Evolutionary conservation across 2,329 filamentous ascomycete genomes (phyloP), one percentile per base, ranked within the genome.

Genomic region (Xylaria sp.): DNA sequence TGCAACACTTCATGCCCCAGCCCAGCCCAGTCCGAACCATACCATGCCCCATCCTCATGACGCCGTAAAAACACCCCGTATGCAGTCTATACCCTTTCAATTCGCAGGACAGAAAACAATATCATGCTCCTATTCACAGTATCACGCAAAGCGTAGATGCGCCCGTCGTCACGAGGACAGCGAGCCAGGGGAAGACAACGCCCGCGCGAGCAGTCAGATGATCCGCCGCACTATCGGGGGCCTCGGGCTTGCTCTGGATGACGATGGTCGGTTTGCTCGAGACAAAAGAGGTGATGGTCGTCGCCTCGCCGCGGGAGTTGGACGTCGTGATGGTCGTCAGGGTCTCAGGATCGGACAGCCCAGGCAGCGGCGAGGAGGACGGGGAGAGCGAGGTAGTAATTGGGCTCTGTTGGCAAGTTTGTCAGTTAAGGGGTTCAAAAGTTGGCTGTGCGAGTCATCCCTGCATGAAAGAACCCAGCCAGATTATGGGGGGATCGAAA

Each of bases 261-360:
- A 51, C 52, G 2, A 52, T 53, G 2, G 58, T 57, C 19, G 61
- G 37, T 42, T 7, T 4, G 37, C 37, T 42, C 1, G 11, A 42
- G 11, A 42, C 37, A 9, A 42, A 13, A 13, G 37, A 9, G 37
- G 37, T 42, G 3, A 42, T 42, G 8, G 37, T 42, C 9, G 37
- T 42, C 37, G 11, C 11, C 8, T 10, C 37, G 8, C 37, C 37
- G 8, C 11, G 37, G 37, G 37, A 13, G 11, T 42, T 42, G 9
- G 37, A 42, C 37, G 37, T 76, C 74, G 37, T 79, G 69, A 66
- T 83, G 73, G 66, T 75, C 82, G 78, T 81, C 52, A 76, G 69
- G 18, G 74, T 70, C 62, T 80, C 75, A 81, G 69, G 75, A 66
- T 72, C 78, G 75, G 66, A 74, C 72, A 66, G 72, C 67, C 52